phyloP scores from a whole-genome alignment of 2,329 filamentous ascomycete genomes.

The Fusarium tupiense region DNA sequence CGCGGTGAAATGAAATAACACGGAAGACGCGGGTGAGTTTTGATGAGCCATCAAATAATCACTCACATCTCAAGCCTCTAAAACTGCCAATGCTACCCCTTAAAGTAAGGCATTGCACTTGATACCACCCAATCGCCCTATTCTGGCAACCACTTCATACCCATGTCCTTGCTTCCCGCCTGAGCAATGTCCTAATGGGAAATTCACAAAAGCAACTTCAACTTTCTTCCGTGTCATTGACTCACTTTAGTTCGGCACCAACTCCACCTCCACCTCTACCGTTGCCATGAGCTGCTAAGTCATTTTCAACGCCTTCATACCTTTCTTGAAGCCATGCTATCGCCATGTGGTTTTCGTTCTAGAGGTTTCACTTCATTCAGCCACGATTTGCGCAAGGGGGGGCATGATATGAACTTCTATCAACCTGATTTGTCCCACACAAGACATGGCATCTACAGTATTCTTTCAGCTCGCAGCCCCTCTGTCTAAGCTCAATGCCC shows the following conservation, averaged over 20 bases:
- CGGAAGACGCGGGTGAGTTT: not conserved
- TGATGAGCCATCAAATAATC: not conserved
- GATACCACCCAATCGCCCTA: conserved; percentile 15
- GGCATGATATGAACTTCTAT: not conserved
- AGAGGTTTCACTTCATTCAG: not conserved
- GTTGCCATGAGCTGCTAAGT: not conserved
- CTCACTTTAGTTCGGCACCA: not conserved
- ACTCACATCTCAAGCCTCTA: not conserved
- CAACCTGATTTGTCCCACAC: not conserved
- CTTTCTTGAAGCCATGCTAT: conserved; percentile 1
- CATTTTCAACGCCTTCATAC: not conserved
- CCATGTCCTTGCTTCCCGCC: conserved; percentile 42
- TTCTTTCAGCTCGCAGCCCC: not conserved
- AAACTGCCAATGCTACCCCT: not conserved
- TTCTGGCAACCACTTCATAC: conserved; percentile 24
- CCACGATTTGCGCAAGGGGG: not conserved
- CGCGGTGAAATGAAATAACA: not conserved
- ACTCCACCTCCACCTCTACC: not conserved
- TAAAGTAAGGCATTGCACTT: conserved; percentile 23
- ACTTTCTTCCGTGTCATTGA: not conserved
- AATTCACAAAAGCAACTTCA: conserved; percentile 19
- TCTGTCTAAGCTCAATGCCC: conserved; percentile 1
- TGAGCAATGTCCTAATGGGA: conserved; percentile 4
- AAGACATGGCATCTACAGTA: not conserved
- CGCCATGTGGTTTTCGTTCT: conserved; percentile 4